A percentile compares a stretch with the other conserved stretches of the same genome.
These are phyloP conservation scores for Aspergillus flavus DNA, from an alignment of 2,329 filamentous ascomycete genomes.

Conservation along the genomic window DNA sequence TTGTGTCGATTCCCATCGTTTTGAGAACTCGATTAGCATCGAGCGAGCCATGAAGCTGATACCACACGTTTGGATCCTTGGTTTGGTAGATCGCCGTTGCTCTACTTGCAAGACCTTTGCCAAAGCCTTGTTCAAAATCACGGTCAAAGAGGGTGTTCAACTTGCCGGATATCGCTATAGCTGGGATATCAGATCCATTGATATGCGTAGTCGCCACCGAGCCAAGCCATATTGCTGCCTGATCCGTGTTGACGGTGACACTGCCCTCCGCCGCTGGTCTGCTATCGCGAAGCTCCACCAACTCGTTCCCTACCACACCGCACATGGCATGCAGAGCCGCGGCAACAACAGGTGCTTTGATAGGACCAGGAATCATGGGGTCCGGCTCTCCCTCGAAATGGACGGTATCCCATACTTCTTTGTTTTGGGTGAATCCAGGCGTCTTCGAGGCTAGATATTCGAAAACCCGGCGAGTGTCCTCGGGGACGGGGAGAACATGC, in stretches of 20 bases:
- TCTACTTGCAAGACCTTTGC: constrained; percentile 39
- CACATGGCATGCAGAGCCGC: constrained; percentile 50
- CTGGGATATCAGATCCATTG: constrained; percentile 38
- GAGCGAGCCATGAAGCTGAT: constrained; percentile 55
- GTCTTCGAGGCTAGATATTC: constrained; percentile 40
- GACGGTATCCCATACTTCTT: constrained; percentile 32
- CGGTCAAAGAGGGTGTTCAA: constrained; percentile 32
- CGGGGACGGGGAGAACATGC: constrained; percentile 37
- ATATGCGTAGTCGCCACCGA: constrained; percentile 43
- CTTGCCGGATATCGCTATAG: constrained; percentile 32
- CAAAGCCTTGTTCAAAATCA: constrained; percentile 46
- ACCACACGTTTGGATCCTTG: constrained; percentile 49
- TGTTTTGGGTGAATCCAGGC: constrained; percentile 44
- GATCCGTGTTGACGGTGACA: constrained; percentile 52
- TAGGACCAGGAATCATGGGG: constrained; percentile 47
- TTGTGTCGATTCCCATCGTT: constrained; percentile 50
- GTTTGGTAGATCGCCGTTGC: constrained; percentile 54
- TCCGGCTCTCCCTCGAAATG: constrained; percentile 43
- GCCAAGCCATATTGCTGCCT: constrained; percentile 50
- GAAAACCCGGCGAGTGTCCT: constrained; percentile 44
- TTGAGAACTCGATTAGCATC: constrained; percentile 47
- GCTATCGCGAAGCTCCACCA: constrained; percentile 32
- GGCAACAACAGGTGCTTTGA: constrained; percentile 47
- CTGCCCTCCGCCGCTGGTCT: constrained; percentile 11
- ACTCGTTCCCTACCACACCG: constrained; percentile 46